phyloP scores from a whole-genome alignment of 108 stramenopile genomes.

The Discostella pseudostelligera region DNA sequence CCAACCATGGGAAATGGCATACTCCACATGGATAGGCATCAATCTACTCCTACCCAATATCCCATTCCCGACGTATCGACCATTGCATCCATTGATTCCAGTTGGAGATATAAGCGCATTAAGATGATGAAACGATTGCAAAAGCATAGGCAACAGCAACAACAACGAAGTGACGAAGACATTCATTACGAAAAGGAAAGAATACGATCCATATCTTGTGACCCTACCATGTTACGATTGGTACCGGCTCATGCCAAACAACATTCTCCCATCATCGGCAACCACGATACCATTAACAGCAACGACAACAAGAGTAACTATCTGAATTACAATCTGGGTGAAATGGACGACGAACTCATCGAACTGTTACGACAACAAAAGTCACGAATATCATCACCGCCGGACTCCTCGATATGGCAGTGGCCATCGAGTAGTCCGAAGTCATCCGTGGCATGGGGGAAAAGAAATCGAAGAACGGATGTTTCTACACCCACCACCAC shows the following conservation, averaged over 20 bases:
- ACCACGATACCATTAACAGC: not conserved
- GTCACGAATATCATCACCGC: too few relatives aligned
- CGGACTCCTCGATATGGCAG: too few relatives aligned
- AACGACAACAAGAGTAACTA: conserved; percentile 1
- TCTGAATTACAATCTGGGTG: not conserved
- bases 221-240: not conserved
- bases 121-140: not conserved
- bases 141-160: not conserved
- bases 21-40: not conserved
- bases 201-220: not conserved
- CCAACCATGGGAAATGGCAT: not conserved
- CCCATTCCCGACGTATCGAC: conserved; percentile 3
- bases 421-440: too few relatives aligned
- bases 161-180: not conserved
- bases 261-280: not conserved
- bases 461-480: too few relatives aligned
- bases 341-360: not conserved
- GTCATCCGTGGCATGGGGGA: too few relatives aligned
- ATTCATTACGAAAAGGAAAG: not conserved
- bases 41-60: not conserved
- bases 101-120: not conserved
- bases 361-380: too few relatives aligned
- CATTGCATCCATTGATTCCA: not conserved
- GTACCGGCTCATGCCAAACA: not conserved
- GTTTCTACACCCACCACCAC: too few relatives aligned